A percentile compares a stretch with the other conserved stretches of the same genome.
Evolutionary conservation across 176 grass and related monocot species (phyloP).

Genomic region (Poa annua): DNA sequence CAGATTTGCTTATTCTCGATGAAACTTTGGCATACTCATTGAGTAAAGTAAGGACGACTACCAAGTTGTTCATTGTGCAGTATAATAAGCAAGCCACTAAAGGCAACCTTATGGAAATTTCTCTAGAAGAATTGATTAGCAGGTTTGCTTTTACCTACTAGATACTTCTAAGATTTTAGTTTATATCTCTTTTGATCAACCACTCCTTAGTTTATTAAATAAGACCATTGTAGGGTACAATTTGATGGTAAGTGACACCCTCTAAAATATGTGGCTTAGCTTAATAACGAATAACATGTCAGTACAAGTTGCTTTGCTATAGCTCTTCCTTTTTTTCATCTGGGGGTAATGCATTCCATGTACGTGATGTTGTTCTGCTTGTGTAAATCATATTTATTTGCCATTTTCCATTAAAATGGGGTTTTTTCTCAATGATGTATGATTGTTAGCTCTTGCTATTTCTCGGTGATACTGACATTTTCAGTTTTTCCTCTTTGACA

Average conservation of each 20-base stretch:
- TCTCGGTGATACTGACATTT: background rate
- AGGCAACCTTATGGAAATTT: constrained; percentile 38
- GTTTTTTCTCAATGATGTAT: background rate
- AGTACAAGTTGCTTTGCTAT: background rate
- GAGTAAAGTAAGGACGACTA: constrained; percentile 49
- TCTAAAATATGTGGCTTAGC: background rate
- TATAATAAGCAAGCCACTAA: constrained; percentile 38
- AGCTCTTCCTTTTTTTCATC: background rate
- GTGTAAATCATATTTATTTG: background rate
- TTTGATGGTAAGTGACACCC: background rate
- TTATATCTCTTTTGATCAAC: constrained; percentile 11
- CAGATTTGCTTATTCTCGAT: constrained; percentile 52
- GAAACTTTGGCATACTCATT: constrained; percentile 53
- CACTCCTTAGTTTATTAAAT: constrained; percentile 24
- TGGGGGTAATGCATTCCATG: background rate
- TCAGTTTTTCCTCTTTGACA: background rate
- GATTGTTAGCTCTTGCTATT: background rate
- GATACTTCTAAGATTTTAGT: background rate
- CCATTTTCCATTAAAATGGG: background rate
- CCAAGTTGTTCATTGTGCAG: constrained; percentile 53
- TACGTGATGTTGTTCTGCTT: background rate
- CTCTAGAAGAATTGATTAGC: constrained; percentile 48
- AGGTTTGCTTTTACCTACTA: constrained; percentile 48
- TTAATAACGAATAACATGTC: background rate
- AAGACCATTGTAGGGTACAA: background rate